Percentiles rank a stretch among this genome's conserved stretches.
Evolutionary conservation across 1,284 basidiomycete species (phyloP).

Genomic region (Thelephora terrestris): DNA sequence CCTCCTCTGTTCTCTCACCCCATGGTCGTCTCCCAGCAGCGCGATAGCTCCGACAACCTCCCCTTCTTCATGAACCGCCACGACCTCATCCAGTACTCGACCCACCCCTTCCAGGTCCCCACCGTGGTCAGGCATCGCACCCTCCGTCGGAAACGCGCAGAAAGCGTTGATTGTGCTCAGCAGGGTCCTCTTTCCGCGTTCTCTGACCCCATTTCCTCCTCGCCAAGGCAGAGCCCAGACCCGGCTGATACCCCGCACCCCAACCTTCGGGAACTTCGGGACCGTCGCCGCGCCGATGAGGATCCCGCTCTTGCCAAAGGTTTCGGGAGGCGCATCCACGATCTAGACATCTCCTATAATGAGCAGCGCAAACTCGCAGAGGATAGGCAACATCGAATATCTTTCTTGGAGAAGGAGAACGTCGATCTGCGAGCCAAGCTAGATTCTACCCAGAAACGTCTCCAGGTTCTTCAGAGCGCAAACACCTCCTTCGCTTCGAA

Average conservation of each 20-base stretch:
- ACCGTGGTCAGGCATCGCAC: too few species aligned
- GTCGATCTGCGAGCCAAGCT: neutral
- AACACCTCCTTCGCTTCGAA: neutral
- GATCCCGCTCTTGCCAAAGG: neutral
- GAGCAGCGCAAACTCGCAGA: slow-evolving; percentile 1
- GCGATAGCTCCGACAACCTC: too few species aligned
- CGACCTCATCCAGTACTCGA: too few species aligned
- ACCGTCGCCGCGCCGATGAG: neutral
- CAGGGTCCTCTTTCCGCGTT: too few species aligned
- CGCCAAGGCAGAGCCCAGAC: too few species aligned
- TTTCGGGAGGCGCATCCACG: neutral
- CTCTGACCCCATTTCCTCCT: too few species aligned
- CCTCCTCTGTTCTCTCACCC: neutral
- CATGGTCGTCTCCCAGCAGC: too few species aligned
- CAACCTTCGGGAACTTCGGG: neutral
- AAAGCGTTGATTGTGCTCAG: too few species aligned
- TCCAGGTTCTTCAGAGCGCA: neutral
- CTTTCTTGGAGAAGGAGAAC: neutral
- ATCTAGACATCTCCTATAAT: neutral
- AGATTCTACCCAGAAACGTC: neutral
- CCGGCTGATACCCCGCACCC: too few species aligned
- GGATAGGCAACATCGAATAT: neutral
- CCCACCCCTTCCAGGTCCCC: too few species aligned
- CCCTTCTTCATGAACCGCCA: too few species aligned
- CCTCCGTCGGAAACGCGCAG: too few species aligned